Evolutionary conservation across 345 rosid species (phyloP).

Genomic region (Camelina laxa): DNA sequence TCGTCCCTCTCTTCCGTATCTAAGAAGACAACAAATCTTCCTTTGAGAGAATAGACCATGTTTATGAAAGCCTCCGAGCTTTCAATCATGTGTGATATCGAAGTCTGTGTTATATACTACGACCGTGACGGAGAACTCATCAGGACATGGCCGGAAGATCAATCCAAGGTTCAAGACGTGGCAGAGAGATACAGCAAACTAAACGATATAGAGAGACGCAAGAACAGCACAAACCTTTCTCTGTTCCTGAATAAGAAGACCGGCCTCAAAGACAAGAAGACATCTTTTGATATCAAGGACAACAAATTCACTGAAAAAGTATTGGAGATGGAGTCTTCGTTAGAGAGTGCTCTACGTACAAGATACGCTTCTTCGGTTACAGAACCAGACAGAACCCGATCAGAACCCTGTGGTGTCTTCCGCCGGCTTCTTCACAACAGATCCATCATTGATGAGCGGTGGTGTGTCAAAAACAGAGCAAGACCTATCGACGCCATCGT

Average conservation of each 20-base stretch:
- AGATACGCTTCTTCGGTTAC: neutral
- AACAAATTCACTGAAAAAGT: neutral
- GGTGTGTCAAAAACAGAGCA: neutral
- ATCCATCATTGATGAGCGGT: neutral
- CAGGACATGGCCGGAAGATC: conserved; percentile 11
- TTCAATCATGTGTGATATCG: neutral
- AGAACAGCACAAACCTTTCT: conserved; percentile 26
- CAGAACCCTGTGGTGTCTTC: neutral
- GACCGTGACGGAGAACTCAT: neutral
- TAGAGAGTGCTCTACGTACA: neutral
- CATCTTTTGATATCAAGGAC: neutral
- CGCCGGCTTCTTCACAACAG: neutral
- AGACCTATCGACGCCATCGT: neutral
- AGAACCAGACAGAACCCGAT: neutral
- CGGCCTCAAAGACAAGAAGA: neutral
- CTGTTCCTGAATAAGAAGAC: neutral
- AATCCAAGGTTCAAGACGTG: neutral
- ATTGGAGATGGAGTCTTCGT: neutral
- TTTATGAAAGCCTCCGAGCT: conserved; percentile 7
- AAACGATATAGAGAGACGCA: neutral
- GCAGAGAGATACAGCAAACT: neutral
- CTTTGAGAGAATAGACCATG: conserved; percentile 7
- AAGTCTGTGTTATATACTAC: neutral
- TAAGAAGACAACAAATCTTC: neutral
- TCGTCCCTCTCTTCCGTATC: neutral